Evolutionary conservation across 2,329 filamentous ascomycete genomes (phyloP).

Genomic region (Trichocomaceae sp.): DNA sequence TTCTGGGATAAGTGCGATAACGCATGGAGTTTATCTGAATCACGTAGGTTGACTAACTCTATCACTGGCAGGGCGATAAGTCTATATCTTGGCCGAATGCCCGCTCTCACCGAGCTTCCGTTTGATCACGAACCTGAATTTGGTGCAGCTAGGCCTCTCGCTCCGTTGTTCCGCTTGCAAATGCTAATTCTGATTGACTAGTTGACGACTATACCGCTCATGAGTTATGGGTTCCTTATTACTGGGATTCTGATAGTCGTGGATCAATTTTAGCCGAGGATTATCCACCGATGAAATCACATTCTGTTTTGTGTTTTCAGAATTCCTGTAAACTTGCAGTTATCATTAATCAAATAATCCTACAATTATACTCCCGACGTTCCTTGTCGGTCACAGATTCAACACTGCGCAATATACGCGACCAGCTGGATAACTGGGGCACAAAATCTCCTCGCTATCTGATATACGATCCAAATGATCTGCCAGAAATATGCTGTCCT

Average conservation of each 20-base stretch:
- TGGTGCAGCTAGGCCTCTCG: too few relatives aligned
- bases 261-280: neutral
- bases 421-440: neutral
- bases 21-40: too few relatives aligned
- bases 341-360: neutral
- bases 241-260: slow-evolving; percentile 13
- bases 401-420: neutral
- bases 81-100: slow-evolving; percentile 25
- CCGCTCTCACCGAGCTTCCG: slow-evolving; percentile 18
- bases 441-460: neutral
- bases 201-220: slow-evolving; percentile 24
- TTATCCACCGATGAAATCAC: slow-evolving; percentile 3
- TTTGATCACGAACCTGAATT: slow-evolving; percentile 20
- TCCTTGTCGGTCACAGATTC: neutral
- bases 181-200: neutral
- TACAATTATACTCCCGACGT: slow-evolving; percentile 1
- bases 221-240: slow-evolving; percentile 24
- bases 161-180: neutral
- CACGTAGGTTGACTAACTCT: too few relatives aligned
- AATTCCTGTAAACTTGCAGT: slow-evolving; percentile 2
- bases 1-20: slow-evolving; percentile 24
- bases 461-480: neutral
- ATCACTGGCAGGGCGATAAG: slow-evolving; percentile 15
- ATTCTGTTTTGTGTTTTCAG: neutral
- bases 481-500: neutral